Evolutionary conservation across 768 basidiomycete species (phyloP), one percentile per base, ranked within the genome.

Genomic region (Fistulinella prunicolor): DNA sequence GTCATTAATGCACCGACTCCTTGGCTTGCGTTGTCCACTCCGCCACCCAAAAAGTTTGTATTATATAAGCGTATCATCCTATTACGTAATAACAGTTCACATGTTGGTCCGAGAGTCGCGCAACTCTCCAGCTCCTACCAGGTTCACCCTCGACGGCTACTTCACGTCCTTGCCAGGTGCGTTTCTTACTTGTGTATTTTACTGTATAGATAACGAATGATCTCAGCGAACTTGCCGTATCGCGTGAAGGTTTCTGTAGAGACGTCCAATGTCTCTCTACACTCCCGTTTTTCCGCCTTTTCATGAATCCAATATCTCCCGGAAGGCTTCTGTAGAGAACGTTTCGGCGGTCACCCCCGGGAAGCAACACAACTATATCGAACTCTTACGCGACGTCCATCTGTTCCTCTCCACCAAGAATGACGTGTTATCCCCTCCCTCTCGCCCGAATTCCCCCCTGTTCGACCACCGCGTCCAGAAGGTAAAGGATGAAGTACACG

Each of bases 401-500:
- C 49, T 67, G 9, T 65, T 67, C 32, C 64, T 68, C 17, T 60
- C 66, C 34, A 63, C 65, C 5, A 61, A 67, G 40, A 53, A 24
- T 49, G 66, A 72, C 38, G 38, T 64, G 24, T 52, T 73, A 14
- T 68, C 63, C 6, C 64, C 70, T 8, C 59, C 68, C 10, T 73
- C 71, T 12, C 60, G 68, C 14, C 65, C 71, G 0, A 54, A 47
- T 22, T 67, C 71, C 1, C 71, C 71, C 4, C 39, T 43, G 23
- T 61, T 55, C 19, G 63, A 65, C 21, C 42, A 23, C 21, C 54
- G 40, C 57, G 71, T 46, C 48, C 67, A 44, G 59, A 70, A 37
- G 37, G 50, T 76, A 21, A 69, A 65, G 35, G 59, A 62, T 30
- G 59, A 61, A 34, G 62, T 80, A 6, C 38, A 58, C 21, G 62